Base-by-base conservation (phyloP, 805 yeast species). In the Lachancea waltii region DNA sequence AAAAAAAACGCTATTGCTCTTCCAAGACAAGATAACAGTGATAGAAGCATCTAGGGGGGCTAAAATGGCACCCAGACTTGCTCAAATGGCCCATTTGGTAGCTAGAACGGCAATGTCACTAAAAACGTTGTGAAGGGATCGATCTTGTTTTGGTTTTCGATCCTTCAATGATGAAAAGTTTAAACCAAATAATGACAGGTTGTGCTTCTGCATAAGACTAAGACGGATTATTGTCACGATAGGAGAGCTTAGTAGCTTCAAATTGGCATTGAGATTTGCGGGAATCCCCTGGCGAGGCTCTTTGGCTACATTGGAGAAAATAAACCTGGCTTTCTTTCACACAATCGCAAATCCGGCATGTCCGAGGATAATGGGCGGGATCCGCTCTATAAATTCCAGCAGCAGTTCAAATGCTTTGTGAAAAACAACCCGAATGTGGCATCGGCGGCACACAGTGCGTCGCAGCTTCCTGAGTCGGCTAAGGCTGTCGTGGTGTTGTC, bases 401-500 rank as follows among this genome's bases (percentile, higher is more conserved):
- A 55, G 30, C 65, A 68, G 21, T 75, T 73, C 43, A 58, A 62
- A 21, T 67, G 61, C 23, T 77, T 63, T 46, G 60, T 65, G n/a
- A 52, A 55, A 10, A 63, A 58, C 41, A 64, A 54, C 23, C 64
- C 68, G 5, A 53, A 57, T 33, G 63, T 57, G 14, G 54, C 63
- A 1, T 56, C 63, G 7, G 61, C 62, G 3, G 60, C 64, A 2
- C 49, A 60, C 31, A 54, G 59, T 4, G 58, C 64, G 5, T 50
- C 62, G 1, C 56, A 52, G 31, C 54, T 45, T 3, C 63, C 67
- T 4, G 65, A 60, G 31, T 53, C 59, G 25, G 73, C 75, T 25
- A 74, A 71, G 45, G 72, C 85, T 0, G 67, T 79, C 27, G 65
- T 84, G 5, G 65, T 85, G 4, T 57, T 85, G 15, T 77, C 90